Percentiles rank a stretch among this genome's conserved stretches.
These are phyloP conservation scores for Crepidotus variabilis DNA, from an alignment of 768 basidiomycete species.

Conservation along the genomic window DNA sequence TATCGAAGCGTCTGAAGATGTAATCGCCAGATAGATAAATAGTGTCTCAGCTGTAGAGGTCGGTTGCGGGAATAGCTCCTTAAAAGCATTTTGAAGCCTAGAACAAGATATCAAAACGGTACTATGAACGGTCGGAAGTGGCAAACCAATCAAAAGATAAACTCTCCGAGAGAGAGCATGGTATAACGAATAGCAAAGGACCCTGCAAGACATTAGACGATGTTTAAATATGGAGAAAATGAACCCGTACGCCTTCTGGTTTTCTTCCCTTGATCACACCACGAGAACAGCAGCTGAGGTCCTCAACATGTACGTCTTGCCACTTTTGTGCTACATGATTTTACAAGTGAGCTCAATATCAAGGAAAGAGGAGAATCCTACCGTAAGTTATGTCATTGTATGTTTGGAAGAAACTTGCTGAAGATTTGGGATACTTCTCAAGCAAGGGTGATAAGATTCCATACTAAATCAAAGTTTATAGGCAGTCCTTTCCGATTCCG, in stretches of 20 bases:
- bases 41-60: conserved; percentile 24
- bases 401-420: conserved; percentile 64
- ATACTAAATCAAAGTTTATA: conserved; percentile 31
- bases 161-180: conserved; percentile 65
- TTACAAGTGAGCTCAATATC: conserved; percentile 2
- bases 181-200: conserved; percentile 48
- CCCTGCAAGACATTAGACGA: conserved; percentile 29
- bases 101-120: not conserved
- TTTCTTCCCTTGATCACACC: conserved; percentile 58
- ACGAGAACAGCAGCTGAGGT: conserved; percentile 50
- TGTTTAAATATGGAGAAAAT: not conserved
- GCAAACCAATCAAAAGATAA: conserved; percentile 60
- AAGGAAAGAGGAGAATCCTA: conserved; percentile 16
- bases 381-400: conserved; percentile 73
- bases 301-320: conserved; percentile 59
- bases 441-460: conserved; percentile 42
- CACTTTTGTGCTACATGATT: conserved; percentile 66
- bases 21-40: conserved; percentile 64
- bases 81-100: conserved; percentile 61
- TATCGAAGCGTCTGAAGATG: conserved; percentile 74
- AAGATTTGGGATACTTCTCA: conserved; percentile 57
- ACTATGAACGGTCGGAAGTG: not conserved
- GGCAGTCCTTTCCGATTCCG: not conserved
- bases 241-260: conserved; percentile 42
- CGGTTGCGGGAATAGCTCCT: conserved; percentile 27